Percentiles rank a stretch among this genome's conserved stretches.
phyloP scores from a whole-genome alignment of 768 basidiomycete genomes.

The Xerocomellus dryophilus region DNA sequence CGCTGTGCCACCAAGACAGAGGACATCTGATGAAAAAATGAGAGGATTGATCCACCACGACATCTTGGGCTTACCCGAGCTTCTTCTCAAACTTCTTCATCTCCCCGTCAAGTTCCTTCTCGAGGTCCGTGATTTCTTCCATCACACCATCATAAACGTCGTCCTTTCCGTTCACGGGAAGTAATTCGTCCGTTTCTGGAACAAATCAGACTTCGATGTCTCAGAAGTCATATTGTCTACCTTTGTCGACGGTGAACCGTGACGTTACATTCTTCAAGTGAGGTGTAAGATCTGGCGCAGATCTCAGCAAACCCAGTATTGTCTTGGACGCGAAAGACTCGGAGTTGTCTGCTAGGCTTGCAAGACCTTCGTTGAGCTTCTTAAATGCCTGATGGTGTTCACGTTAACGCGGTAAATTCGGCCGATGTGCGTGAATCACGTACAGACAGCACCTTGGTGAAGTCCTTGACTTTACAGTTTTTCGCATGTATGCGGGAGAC shows the following conservation, averaged over 20 bases:
- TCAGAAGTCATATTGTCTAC: conserved; percentile 34
- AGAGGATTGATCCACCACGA: conserved; percentile 9
- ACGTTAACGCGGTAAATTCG: conserved; percentile 1
- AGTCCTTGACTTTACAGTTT: conserved; percentile 83
- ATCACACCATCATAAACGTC: conserved; percentile 78
- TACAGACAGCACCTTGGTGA: conserved; percentile 78
- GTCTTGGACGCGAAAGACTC: conserved; percentile 76
- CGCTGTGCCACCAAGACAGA: conserved; percentile 71
- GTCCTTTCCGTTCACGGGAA: conserved; percentile 84
- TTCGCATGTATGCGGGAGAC: conserved; percentile 95
- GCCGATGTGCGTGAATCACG: conserved; percentile 12
- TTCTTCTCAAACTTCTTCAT: conserved; percentile 65
- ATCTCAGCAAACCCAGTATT: conserved; percentile 69
- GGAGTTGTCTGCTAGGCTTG: conserved; percentile 57
- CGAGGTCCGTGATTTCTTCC: conserved; percentile 65
- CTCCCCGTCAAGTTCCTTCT: conserved; percentile 65
- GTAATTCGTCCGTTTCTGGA: conserved; percentile 63
- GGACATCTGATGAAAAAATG: conserved; percentile 40
- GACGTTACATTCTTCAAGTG: conserved; percentile 69
- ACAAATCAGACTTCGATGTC: conserved; percentile 21
- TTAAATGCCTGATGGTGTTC: conserved; percentile 62
- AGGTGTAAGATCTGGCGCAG: conserved; percentile 74
- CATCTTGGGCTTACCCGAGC: conserved; percentile 48
- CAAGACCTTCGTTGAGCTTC: conserved; percentile 65
- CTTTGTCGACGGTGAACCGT: conserved; percentile 62